Percentiles rank a stretch among this genome's conserved stretches.
Evolutionary conservation across 1,284 basidiomycete species (phyloP).

Genomic region (Heterobasidion parviporum): DNA sequence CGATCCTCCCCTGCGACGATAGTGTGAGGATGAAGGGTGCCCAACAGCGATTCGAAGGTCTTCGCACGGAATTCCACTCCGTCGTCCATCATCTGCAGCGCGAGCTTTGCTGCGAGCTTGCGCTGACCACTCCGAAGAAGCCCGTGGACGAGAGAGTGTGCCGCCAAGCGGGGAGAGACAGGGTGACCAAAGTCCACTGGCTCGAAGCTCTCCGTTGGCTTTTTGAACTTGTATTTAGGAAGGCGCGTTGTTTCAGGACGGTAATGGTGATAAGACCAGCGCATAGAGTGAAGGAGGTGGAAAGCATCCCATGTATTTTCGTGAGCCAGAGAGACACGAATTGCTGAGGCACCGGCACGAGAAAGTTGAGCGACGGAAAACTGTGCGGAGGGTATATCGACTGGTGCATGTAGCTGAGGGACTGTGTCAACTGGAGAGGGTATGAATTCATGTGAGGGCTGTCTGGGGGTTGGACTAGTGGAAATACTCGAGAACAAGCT

Average conservation of each 20-base stretch:
- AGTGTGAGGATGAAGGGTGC: constrained; percentile 19
- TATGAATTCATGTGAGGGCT: background rate
- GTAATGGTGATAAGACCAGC: constrained; percentile 26
- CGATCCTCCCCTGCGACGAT: constrained; percentile 4
- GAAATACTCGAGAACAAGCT: background rate
- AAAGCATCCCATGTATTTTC: constrained; percentile 43
- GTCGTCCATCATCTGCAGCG: constrained; percentile 41
- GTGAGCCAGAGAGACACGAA: constrained; percentile 36
- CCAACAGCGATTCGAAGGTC: constrained; percentile 41
- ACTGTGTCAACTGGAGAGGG: background rate
- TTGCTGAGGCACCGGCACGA: constrained; percentile 42
- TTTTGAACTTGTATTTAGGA: background rate
- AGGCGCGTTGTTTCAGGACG: background rate
- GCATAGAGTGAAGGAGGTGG: constrained; percentile 50
- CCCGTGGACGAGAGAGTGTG: constrained; percentile 56
- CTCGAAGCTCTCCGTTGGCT: constrained; percentile 11
- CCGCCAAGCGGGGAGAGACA: constrained; percentile 48
- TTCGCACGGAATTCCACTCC: constrained; percentile 37
- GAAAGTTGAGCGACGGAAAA: constrained; percentile 36
- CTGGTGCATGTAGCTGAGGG: background rate
- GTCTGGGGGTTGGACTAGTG: background rate
- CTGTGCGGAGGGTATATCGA: constrained; percentile 1
- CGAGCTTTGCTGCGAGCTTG: constrained; percentile 39
- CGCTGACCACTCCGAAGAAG: constrained; percentile 43
- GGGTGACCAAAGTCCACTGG: constrained; percentile 40